These are phyloP conservation scores for Chlorophyllum brunneum DNA, from an alignment of 768 basidiomycete genomes.

Conservation along the genomic window DNA sequence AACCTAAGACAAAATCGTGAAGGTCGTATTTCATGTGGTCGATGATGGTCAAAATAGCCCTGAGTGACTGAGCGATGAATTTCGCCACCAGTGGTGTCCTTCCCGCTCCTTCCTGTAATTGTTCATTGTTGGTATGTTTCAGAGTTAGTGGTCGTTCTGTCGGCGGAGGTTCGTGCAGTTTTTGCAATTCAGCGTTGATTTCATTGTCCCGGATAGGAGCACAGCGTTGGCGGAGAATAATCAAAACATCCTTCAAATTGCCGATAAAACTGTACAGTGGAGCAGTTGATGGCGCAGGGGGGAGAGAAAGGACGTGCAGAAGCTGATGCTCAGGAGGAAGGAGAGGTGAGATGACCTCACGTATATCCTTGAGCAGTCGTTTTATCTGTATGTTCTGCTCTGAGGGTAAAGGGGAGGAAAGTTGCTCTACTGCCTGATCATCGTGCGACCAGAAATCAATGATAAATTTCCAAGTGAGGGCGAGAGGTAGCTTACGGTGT, in stretches of 20 bases:
- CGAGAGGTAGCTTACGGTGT: conserved; percentile 46
- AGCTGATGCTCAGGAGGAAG: conserved; percentile 52
- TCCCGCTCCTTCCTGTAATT: background rate
- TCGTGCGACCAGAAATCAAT: background rate
- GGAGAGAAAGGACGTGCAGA: conserved; percentile 49
- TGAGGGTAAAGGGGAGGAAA: conserved; percentile 57
- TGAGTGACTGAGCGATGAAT: conserved; percentile 44
- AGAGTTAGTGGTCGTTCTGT: background rate
- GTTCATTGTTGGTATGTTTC: background rate
- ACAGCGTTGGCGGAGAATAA: conserved; percentile 53
- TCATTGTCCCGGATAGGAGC: conserved; percentile 60
- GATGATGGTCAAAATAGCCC: conserved; percentile 44
- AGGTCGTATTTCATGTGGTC: conserved; percentile 71
- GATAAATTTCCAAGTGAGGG: conserved; percentile 1
- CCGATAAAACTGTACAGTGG: conserved; percentile 56
- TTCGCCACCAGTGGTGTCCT: conserved; percentile 35
- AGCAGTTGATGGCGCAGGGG: conserved; percentile 63
- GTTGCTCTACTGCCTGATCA: conserved; percentile 51
- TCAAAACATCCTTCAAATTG: conserved; percentile 51
- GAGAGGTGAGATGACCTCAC: conserved; percentile 47
- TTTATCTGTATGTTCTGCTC: conserved; percentile 58
- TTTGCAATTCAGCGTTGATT: conserved; percentile 39
- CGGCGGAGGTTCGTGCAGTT: conserved; percentile 10
- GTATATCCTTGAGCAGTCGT: conserved; percentile 51
- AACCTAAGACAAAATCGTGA: conserved; percentile 58